Conservation (phyloP, 2,329 filamentous ascomycete genomes). For the Ceratocystis alfenasii region DNA sequence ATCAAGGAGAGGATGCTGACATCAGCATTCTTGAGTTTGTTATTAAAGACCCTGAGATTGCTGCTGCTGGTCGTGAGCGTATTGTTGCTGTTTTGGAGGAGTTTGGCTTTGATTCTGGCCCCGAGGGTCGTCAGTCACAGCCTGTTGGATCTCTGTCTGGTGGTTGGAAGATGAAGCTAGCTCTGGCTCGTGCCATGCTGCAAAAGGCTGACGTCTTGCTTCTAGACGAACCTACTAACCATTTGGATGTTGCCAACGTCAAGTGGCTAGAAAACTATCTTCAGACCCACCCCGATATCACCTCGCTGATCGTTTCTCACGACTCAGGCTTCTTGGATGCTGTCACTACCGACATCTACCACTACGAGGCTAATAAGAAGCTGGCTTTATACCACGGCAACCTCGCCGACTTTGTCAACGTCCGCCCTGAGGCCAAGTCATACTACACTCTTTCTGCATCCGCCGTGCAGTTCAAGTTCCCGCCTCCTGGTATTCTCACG, state of each 20-base stretch:
- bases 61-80: constrained; percentile 62
- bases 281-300: constrained; percentile 91
- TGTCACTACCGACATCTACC: constrained; percentile 97
- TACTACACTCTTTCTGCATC: constrained; percentile 92
- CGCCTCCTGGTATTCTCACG: constrained; percentile 80
- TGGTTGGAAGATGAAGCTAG: constrained; percentile 99
- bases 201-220: constrained; percentile 92
- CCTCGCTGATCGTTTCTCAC: constrained; percentile 94
- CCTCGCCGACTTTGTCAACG: constrained; percentile 69
- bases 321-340: constrained; percentile 95
- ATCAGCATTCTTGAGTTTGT: constrained; percentile 93
- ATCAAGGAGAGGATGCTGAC: constrained; percentile 94
- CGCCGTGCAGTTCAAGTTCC: constrained; percentile 94
- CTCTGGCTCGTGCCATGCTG: constrained; percentile 89
- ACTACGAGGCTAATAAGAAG: constrained; percentile 95
- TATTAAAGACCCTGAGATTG: constrained; percentile 75
- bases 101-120: constrained; percentile 85
- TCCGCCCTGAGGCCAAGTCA: constrained; percentile 87
- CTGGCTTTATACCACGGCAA: constrained; percentile 76
- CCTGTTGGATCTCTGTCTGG: constrained; percentile 90
- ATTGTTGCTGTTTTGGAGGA: constrained; percentile 76
- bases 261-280: constrained; percentile 93
- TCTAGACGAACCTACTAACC: constrained; percentile 97
- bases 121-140: constrained; percentile 76
- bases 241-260: constrained; percentile 91